These are phyloP conservation scores for Fusarium compactum DNA, from an alignment of 2,329 filamentous ascomycete genomes.

Conservation along the genomic window DNA sequence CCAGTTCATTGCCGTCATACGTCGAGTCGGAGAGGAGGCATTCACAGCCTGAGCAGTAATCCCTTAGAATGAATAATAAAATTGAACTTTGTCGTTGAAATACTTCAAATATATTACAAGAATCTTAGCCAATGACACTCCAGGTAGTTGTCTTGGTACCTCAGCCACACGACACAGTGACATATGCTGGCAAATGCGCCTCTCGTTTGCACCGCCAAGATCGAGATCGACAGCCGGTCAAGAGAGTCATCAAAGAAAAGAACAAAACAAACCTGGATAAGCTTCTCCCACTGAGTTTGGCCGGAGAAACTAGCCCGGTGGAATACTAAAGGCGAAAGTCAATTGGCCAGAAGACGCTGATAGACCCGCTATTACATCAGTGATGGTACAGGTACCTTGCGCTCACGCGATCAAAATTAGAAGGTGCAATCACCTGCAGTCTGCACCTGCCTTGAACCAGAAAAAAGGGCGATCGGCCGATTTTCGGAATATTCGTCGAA, in stretches of 20 bases:
- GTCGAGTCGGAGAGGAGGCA: constrained; percentile 15
- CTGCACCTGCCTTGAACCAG: constrained; percentile 11
- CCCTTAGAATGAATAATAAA: not conserved
- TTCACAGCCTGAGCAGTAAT: constrained; percentile 10
- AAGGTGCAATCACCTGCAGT: constrained; percentile 30
- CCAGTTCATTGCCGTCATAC: constrained; percentile 17
- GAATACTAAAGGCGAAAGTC: not conserved
- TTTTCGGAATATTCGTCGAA: constrained; percentile 4
- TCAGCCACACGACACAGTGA: not conserved
- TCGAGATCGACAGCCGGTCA: not conserved
- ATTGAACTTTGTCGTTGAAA: not conserved
- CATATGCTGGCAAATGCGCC: not conserved
- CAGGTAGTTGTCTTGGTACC: not conserved
- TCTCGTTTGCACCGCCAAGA: not conserved
- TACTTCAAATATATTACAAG: not conserved
- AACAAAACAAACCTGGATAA: constrained; percentile 13
- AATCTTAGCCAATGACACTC: not conserved
- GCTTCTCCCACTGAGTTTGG: constrained; percentile 9
- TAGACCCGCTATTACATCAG: constrained; percentile 15
- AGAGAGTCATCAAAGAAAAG: not conserved
- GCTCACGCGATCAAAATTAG: constrained; percentile 27
- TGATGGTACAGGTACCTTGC: constrained; percentile 14
- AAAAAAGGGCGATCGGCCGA: constrained; percentile 24
- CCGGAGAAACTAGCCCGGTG: constrained; percentile 22
- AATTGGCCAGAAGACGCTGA: not conserved